Evolutionary conservation across 1,284 basidiomycete genomes (phyloP).

Genomic region (Irpex sp.): DNA sequence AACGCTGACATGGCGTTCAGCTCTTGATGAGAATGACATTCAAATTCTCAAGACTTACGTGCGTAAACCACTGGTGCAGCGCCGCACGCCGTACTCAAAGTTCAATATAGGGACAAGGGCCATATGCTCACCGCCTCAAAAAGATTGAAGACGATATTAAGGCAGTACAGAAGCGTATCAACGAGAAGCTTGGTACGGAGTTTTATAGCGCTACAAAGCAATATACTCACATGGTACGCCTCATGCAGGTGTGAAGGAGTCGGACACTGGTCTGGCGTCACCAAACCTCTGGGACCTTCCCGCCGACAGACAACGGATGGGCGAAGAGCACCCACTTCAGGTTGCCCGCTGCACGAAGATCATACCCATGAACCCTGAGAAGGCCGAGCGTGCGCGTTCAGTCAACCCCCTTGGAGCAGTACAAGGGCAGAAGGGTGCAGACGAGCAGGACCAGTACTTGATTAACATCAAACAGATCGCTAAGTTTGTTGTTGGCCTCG

Average conservation of each 20-base stretch:
- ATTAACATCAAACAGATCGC: slow-evolving; percentile 99
- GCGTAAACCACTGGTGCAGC: slow-evolving; percentile 20
- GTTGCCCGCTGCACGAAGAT: slow-evolving; percentile 99
- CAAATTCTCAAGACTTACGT: slow-evolving; percentile 99
- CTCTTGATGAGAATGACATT: slow-evolving; percentile 97
- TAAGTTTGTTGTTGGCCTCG: slow-evolving; percentile 97
- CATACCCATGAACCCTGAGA: slow-evolving; percentile 75
- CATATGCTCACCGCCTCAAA: slow-evolving; percentile 89
- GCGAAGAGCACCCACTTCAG: slow-evolving; percentile 91
- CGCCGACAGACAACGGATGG: slow-evolving; percentile 87
- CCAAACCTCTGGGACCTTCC: slow-evolving; percentile 96
- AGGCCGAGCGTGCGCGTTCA: slow-evolving; percentile 70
- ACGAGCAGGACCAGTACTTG: slow-evolving; percentile 98
- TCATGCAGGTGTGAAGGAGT: slow-evolving; percentile 86
- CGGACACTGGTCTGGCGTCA: slow-evolving; percentile 94
- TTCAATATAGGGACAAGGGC: slow-evolving; percentile 85
- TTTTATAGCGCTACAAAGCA: background rate
- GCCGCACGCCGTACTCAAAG: background rate
- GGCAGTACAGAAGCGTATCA: slow-evolving; percentile 95
- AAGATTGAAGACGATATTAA: slow-evolving; percentile 92
- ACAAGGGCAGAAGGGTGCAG: slow-evolving; percentile 86
- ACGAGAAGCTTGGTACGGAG: slow-evolving; percentile 85
- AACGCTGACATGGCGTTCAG: slow-evolving; percentile 36
- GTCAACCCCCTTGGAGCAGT: slow-evolving; percentile 71
- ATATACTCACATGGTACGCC: background rate